Evolutionary conservation across 192 early-diverging fungal species (phyloP), one percentile per base, ranked within the genome.

Genomic region (Entomortierella chlamydospora): DNA sequence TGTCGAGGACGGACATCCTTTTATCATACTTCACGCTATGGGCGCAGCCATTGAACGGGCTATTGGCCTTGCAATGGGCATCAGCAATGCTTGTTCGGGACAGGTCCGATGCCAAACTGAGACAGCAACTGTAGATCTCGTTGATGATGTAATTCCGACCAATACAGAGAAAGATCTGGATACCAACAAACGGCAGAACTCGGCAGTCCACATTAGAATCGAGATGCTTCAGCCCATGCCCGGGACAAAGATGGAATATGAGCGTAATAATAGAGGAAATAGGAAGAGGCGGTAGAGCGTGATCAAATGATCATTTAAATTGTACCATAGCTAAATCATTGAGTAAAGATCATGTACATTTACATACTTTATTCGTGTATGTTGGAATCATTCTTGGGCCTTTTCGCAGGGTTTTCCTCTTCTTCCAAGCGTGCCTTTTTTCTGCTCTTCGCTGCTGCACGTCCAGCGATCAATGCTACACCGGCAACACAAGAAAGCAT

Each of bases 141-240:
- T 90, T n/a, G 95, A 96, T 70, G 95, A 96, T 72, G 68, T 94
- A n/a, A 82, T 91, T 45, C 90, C 91, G 8, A 83, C 87, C 11
- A 87, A 93, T 62, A 84, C 90, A 70, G 86, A 90, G 33, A 69
- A 82, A 42, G 89, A 92, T 59, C 49, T 89, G 0, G 76, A 85
- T 29, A 89, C 86, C 13, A 89, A 90, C 68, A 68, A 64, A 23
- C 82, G 93, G 30, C 74, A 86, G 43, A 93, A 89, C 68, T 93
- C 92, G 53, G 89, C 91, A 0, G 83, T 95, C 17, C 90, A 92
- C 59, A 95, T 95, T 52, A 71, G 84, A 72, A 82, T 95, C 52
- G 76, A 79, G 57, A 57, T 79, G 76, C 13, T 70, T 12, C 61
- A 66, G 11, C 68, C 68, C n/a, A 79, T 79, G 76, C 76, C 76